A percentile compares a stretch with the other conserved stretches of the same genome.
These are phyloP conservation scores for Coniella vitis DNA, from an alignment of 2,329 filamentous ascomycete species.

Conservation along the genomic window DNA sequence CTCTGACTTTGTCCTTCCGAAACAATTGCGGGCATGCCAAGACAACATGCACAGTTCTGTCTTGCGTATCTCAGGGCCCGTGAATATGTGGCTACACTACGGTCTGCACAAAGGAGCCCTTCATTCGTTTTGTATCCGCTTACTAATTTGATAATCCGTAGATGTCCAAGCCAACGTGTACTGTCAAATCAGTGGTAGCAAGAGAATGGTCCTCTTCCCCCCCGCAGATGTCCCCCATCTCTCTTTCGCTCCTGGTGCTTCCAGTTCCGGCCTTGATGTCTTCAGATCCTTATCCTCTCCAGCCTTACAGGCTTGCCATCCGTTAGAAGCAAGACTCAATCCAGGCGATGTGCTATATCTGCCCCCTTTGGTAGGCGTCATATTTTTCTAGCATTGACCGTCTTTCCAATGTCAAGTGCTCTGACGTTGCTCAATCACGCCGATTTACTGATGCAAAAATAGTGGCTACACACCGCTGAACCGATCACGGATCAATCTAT, in stretches of 20 bases:
- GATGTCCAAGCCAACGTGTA: slow-evolving; percentile 83
- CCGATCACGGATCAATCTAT: slow-evolving; percentile 56
- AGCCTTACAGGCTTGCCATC: slow-evolving; percentile 45
- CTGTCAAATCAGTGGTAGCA: slow-evolving; percentile 69
- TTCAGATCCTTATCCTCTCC: slow-evolving; percentile 44
- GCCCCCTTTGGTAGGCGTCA: slow-evolving; percentile 49
- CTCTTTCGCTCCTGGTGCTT: slow-evolving; percentile 67
- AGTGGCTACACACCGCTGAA: slow-evolving; percentile 71
- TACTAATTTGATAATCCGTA: no score
- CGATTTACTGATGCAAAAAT: neutral
- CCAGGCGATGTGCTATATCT: slow-evolving; percentile 76
- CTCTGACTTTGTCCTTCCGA: slow-evolving; percentile 63
- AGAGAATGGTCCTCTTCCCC: slow-evolving; percentile 70
- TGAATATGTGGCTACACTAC: slow-evolving; percentile 88
- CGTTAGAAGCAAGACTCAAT: slow-evolving; percentile 57
- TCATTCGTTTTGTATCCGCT: no score
- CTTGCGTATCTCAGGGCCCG: slow-evolving; percentile 69
- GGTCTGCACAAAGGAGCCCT: slow-evolving; percentile 55
- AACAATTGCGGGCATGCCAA: slow-evolving; percentile 48
- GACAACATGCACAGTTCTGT: slow-evolving; percentile 71
- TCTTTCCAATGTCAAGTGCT: no score
- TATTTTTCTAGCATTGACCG: no score
- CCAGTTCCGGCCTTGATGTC: slow-evolving; percentile 71
- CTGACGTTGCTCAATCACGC: no score
- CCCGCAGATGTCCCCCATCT: slow-evolving; percentile 66